These are phyloP conservation scores for Nemania bipapillata DNA, from an alignment of 2,329 filamentous ascomycete species.

Conservation along the genomic window DNA sequence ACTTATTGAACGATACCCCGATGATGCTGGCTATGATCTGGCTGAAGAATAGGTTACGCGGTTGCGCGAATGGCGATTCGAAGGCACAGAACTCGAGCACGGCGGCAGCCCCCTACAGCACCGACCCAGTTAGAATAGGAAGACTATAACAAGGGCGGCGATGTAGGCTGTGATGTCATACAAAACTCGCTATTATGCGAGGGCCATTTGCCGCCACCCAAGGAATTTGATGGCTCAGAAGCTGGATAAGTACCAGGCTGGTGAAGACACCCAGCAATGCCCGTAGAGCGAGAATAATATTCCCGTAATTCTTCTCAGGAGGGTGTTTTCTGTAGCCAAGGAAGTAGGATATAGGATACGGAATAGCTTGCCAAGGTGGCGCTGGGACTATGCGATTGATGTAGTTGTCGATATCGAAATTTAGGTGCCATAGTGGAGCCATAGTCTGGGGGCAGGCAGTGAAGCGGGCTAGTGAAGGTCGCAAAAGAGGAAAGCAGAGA, in stretches of 20 bases:
- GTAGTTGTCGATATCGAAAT: conserved; percentile 81
- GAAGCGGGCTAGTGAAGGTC: background rate
- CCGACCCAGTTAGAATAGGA: conserved; percentile 18
- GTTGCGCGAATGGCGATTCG: conserved; percentile 77
- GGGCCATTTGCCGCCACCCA: conserved; percentile 65
- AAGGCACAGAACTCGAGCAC: conserved; percentile 80
- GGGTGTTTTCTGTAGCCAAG: conserved; percentile 68
- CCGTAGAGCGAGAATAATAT: conserved; percentile 69
- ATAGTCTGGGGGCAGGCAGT: conserved; percentile 12
- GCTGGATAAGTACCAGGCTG: conserved; percentile 69
- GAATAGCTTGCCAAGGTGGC: conserved; percentile 72
- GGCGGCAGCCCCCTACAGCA: conserved; percentile 72
- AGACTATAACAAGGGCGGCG: background rate
- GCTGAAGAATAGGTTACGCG: conserved; percentile 74
- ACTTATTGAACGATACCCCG: conserved; percentile 71
- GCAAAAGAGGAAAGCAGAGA: background rate
- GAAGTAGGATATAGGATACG: conserved; percentile 73
- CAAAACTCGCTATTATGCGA: conserved; percentile 75
- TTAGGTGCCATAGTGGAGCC: conserved; percentile 52
- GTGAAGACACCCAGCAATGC: conserved; percentile 72
- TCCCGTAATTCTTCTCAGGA: conserved; percentile 60
- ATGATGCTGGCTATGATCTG: conserved; percentile 71
- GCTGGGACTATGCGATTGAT: conserved; percentile 76
- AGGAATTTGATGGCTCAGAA: conserved; percentile 65
- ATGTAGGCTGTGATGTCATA: conserved; percentile 55